Conservation (phyloP, 2,329 filamentous ascomycete genomes). For the Albophoma yamanashiensis region DNA sequence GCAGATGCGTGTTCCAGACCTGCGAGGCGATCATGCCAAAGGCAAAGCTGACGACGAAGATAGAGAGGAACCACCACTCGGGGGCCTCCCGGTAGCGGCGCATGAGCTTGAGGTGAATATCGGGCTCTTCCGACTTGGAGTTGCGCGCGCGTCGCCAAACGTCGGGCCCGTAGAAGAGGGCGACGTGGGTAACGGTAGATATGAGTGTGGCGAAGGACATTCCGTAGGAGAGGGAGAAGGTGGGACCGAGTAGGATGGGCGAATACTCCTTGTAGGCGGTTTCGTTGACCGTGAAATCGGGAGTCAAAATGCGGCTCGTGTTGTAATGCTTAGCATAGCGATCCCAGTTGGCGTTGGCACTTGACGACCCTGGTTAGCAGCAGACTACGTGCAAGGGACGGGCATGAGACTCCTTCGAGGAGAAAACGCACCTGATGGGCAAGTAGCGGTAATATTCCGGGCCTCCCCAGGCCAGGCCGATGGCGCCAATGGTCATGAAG, state of each 20-base stretch:
- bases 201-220: constrained; percentile 44
- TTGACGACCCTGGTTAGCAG: background rate
- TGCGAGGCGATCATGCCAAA: constrained; percentile 26
- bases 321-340: constrained; percentile 36
- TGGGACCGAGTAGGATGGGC: constrained; percentile 38
- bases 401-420: background rate
- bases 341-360: background rate
- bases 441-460: background rate
- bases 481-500: background rate
- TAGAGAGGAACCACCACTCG: constrained; percentile 41
- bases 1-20: constrained; percentile 24
- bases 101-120: constrained; percentile 44
- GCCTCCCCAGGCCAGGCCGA: background rate
- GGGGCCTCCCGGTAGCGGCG: constrained; percentile 41
- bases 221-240: constrained; percentile 42
- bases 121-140: constrained; percentile 19
- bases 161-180: constrained; percentile 39
- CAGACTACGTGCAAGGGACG: background rate
- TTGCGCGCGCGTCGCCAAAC: constrained; percentile 19
- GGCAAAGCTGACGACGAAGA: constrained; percentile 34
- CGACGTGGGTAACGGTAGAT: constrained; percentile 38
- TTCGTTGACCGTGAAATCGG: constrained; percentile 39
- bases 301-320: constrained; percentile 39
- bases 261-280: constrained; percentile 47
- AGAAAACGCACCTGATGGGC: background rate